Evolutionary conservation across 2,329 filamentous ascomycete genomes (phyloP).

Genomic region (Xylaria sp.): DNA sequence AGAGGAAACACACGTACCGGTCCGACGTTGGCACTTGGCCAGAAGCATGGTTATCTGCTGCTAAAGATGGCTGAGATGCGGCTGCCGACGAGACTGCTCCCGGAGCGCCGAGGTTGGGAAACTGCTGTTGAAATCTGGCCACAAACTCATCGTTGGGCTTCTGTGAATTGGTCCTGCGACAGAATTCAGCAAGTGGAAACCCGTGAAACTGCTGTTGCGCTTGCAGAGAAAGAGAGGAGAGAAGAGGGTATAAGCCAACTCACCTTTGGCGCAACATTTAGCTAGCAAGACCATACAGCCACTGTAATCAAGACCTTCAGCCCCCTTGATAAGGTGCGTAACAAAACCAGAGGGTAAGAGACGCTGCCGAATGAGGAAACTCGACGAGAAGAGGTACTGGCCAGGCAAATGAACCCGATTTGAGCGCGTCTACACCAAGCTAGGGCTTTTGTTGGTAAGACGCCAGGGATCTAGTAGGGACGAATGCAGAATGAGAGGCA

Average conservation of each 20-base stretch:
- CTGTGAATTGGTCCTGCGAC: conserved; percentile 72
- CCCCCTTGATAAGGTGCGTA: conserved; percentile 31
- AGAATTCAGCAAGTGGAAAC: conserved; percentile 7
- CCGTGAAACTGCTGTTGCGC: too few species aligned
- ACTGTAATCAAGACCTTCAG: conserved; percentile 41
- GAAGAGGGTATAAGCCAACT: too few species aligned
- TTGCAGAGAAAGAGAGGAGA: too few species aligned
- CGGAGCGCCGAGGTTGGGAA: conserved; percentile 72
- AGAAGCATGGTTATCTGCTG: conserved; percentile 39
- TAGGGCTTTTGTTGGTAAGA: neutral
- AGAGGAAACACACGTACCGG: conserved; percentile 34
- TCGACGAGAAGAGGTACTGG: conserved; percentile 20
- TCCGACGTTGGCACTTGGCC: conserved; percentile 37
- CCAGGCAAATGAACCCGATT: neutral
- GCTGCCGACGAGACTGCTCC: conserved; percentile 51
- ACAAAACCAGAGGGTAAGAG: conserved; percentile 15
- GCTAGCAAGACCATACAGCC: conserved; percentile 28
- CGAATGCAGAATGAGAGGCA: neutral
- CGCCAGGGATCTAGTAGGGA: neutral
- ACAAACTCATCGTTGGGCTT: conserved; percentile 88
- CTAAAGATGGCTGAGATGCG: conserved; percentile 45
- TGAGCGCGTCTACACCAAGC: neutral
- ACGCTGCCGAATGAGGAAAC: neutral
- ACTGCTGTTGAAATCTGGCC: conserved; percentile 81
- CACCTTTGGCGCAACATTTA: conserved; percentile 44